A percentile compares a stretch with the other conserved stretches of the same genome.
Conservation (phyloP, 2,329 filamentous ascomycete species). For the Fusarium sp. region DNA sequence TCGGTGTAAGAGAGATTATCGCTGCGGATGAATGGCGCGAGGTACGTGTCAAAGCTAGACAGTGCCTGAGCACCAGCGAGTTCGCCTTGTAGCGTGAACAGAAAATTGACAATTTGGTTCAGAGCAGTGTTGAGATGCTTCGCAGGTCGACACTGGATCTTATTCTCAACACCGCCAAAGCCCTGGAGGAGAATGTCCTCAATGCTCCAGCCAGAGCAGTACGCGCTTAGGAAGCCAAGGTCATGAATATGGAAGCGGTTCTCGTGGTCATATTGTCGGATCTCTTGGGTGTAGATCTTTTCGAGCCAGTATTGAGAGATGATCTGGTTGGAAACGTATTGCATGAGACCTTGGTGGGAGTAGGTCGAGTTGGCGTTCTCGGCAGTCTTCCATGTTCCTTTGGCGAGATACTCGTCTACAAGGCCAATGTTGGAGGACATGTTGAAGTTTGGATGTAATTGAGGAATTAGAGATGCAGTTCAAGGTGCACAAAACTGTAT, state of each 20-base stretch:
- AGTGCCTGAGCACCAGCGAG: slow-evolving; percentile 35
- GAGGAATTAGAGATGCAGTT: rapidly evolving
- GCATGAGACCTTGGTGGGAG: slow-evolving; percentile 39
- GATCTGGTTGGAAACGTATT: slow-evolving; percentile 39
- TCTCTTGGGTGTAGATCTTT: slow-evolving; percentile 35
- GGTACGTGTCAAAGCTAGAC: slow-evolving; percentile 39
- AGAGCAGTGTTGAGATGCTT: slow-evolving; percentile 40
- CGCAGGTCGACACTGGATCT: slow-evolving; percentile 38
- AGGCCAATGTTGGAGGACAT: slow-evolving; percentile 25
- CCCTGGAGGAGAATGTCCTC: slow-evolving; percentile 39
- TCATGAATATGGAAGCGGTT: slow-evolving; percentile 41
- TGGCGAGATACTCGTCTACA: slow-evolving; percentile 36
- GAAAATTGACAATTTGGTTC: slow-evolving; percentile 40
- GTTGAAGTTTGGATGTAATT: not conserved
- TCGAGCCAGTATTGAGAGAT: slow-evolving; percentile 40
- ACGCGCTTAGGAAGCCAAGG: slow-evolving; percentile 37
- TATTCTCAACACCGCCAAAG: slow-evolving; percentile 38
- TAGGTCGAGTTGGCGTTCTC: slow-evolving; percentile 42
- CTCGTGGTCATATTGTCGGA: slow-evolving; percentile 23
- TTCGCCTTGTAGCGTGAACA: slow-evolving; percentile 38
- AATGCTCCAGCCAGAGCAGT: slow-evolving; percentile 40
- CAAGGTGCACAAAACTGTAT: too few relatives aligned
- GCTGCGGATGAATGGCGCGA: slow-evolving; percentile 33
- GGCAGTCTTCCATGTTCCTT: slow-evolving; percentile 35
- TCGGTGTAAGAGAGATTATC: slow-evolving; percentile 30